Base-by-base conservation (phyloP, 2,329 filamentous ascomycete genomes). In the Xylaria digitata region DNA sequence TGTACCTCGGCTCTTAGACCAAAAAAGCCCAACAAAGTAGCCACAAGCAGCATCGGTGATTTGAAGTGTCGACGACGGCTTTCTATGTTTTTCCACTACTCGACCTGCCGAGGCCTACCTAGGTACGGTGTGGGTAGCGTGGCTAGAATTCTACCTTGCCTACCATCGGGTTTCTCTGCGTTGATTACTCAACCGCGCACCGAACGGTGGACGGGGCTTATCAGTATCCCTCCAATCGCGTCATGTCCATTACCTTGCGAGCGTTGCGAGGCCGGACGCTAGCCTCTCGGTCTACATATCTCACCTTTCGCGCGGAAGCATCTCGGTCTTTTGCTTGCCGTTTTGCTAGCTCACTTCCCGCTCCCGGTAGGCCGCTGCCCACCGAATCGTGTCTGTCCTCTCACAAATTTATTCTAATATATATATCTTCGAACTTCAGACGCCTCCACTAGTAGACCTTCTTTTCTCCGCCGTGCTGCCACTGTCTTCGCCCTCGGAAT, bases 401-500 rank as follows among this genome's bases (percentile, higher is more conserved):
- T 40, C 21, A 48, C 65, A 37, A 68, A 48, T 26, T 7, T 3
- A 17, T 45, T 65, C 56, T 58, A 59, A 57, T 21, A 15, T 7
- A 30, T 32, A 30, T 32, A 46, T 19, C 11, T 34, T 54, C 21
- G 53, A n/a, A 17, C 11, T 26, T 42, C 57, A 63, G 73, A 72
- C 66, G 63, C 59, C n/a, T 68, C 53, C 21, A 50, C 70, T 17
- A 69, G 71, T 40, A 69, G 70, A 61, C 79, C 80, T 43, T 79
- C 84, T 40, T 74, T 84, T 49, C 68, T 84, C 55, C 78, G 81
- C 70, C 81, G 84, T 58, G 78, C 82, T 65, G 74, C 85, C 67
- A 80, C 81, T 37, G 74, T 85, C 73, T 62, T 85, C 69, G 80
- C 80, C 63, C 79, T 87, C 67, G 79, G 81, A 42, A 60, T 87